Base-by-base conservation (phyloP, 257 asterid genomes). In the Nicotiana sylvestris region DNA sequence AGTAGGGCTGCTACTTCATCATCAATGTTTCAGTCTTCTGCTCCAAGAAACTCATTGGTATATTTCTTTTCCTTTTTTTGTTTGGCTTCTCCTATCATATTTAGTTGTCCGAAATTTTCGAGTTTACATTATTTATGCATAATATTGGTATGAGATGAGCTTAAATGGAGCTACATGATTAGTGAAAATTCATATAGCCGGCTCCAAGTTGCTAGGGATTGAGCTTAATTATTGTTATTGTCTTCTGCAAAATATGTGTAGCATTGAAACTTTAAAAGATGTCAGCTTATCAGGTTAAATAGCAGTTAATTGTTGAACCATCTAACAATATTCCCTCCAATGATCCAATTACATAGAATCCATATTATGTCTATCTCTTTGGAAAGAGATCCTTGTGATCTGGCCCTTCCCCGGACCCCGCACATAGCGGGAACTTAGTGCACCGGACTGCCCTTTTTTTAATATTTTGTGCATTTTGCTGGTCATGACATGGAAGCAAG, bases 1-100 rank as follows among this genome's bases (percentile, higher is more conserved):
- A 81, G 67, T 88, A 33, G 82, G 86, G 86, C 88, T 60, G 85
- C 78, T 60, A 76, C 94, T 62, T 82, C 90, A 0, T 85, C 90
- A 18, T 83, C 90, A 76, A 82, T 85, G 82, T 86, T 86, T 80
- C 86, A 86, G 3, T 82, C 90, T 57, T 74, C 91, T 82, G 84
- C 88, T 1, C 88, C 80, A 66, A 77, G 81, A 55, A 61, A 76
- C 60, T 72, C 87, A 58, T 74, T 84, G 89, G 93, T 90, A 80
- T 2, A 57, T 72, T 18, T 53, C n/a, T 6, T 43, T 78, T 78
- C 2, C 18, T 25, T 77, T 2, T 21, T 18, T 70, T 18, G 21
- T 58, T 58, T 21, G 4, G 6, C 32, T 61, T 21, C 15, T 25
- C 33, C 32, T 25, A 30, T 4, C 43, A 65, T 65, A 65, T 29